These are phyloP conservation scores for Dendrobium huoshanense DNA, from an alignment of 106 monocot species.

Conservation along the genomic window DNA sequence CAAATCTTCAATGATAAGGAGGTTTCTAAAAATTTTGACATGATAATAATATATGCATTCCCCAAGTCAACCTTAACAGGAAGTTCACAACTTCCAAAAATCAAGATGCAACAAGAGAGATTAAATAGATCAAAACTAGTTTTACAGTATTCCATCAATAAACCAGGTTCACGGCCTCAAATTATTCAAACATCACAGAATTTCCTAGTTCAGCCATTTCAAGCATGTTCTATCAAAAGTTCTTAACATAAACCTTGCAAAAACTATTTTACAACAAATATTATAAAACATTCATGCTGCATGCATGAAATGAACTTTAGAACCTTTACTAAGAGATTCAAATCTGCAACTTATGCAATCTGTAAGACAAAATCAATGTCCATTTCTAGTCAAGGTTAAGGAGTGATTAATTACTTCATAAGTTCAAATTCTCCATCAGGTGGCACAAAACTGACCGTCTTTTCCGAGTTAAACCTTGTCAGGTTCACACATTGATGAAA, in stretches of 20 bases:
- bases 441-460: conserved; percentile 99
- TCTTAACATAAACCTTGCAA: neutral
- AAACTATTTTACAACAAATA: neutral
- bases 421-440: conserved; percentile 99
- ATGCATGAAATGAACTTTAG: neutral
- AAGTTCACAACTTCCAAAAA: neutral
- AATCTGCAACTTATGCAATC: neutral
- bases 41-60: no score
- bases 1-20: no score
- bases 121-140: neutral
- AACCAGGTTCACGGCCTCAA: neutral
- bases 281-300: neutral
- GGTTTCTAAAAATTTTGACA: no score
- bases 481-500: conserved; percentile 99
- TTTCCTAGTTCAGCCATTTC: neutral
- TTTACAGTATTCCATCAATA: neutral
- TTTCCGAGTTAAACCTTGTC: conserved; percentile 99
- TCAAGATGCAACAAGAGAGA: neutral
- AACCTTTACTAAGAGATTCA: neutral
- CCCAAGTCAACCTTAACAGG: no score
- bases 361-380: neutral
- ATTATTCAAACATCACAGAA: neutral
- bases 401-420: conserved; percentile 78
- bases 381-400: conserved; percentile 5
- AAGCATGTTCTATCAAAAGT: neutral